Evolutionary conservation across 495 filamentous ascomycete genomes (phyloP).

Genomic region (Xylaria nigripes): DNA sequence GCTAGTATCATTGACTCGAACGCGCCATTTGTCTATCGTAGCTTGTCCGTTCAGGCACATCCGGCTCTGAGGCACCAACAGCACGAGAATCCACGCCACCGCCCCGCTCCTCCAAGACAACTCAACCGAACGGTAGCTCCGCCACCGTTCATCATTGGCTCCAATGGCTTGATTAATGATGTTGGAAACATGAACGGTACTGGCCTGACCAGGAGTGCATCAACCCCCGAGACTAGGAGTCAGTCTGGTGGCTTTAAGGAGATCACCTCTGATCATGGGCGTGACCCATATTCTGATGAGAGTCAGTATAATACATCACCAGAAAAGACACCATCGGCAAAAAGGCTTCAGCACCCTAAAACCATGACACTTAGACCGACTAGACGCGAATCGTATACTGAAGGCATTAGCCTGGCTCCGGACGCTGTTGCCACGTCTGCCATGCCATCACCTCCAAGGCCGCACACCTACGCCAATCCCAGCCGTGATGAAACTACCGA

Average conservation of each 20-base stretch:
- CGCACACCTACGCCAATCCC: conserved; percentile 11
- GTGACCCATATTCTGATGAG: conserved; percentile 20
- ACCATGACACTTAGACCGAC: conserved; percentile 14
- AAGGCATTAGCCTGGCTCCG: conserved; percentile 13
- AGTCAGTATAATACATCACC: conserved; percentile 23
- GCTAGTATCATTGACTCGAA: conserved; percentile 25
- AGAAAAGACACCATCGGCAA: conserved; percentile 24
- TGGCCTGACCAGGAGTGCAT: conserved; percentile 25
- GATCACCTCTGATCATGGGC: conserved; percentile 16
- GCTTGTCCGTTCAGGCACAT: conserved; percentile 12
- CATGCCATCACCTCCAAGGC: conserved; percentile 12
- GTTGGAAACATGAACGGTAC: conserved; percentile 10
- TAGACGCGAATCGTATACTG: conserved; percentile 21
- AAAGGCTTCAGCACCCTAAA: conserved; percentile 22
- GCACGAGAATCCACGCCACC: conserved; percentile 20
- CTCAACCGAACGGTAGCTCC: conserved; percentile 12
- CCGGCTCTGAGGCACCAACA: conserved; percentile 10
- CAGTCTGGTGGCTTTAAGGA: conserved; percentile 16
- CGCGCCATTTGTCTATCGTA: conserved; percentile 18
- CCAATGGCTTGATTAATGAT: conserved; percentile 24
- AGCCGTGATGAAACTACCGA: conserved; percentile 16
- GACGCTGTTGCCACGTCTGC: conserved; percentile 9
- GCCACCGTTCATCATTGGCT: conserved; percentile 22
- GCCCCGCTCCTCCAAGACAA: conserved; percentile 9
- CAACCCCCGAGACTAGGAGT: conserved; percentile 26